Conservation (phyloP, 2,329 filamentous ascomycete species). For the Sphaerulina vaccinii region DNA sequence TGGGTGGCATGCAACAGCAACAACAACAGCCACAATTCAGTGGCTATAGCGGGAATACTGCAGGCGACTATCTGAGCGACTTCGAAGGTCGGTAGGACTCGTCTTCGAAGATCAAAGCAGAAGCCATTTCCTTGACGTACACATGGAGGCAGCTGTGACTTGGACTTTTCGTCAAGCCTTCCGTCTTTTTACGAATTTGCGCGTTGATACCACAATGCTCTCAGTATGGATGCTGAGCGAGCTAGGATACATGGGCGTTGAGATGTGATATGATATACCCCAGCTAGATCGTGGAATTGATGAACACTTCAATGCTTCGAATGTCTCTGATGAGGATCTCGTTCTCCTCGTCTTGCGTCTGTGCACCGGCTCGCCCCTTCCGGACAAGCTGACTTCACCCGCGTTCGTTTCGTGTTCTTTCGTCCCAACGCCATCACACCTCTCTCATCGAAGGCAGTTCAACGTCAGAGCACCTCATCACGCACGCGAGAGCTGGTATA, state of each 20-base stretch:
- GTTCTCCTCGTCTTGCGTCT: not conserved
- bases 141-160: not conserved
- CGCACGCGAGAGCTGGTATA: too few species aligned
- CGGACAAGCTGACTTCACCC: too few species aligned
- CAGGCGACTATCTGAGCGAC: constrained; percentile 35
- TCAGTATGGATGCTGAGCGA: constrained; percentile 5
- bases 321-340: too few species aligned
- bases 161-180: not conserved
- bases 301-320: not conserved
- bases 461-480: too few species aligned
- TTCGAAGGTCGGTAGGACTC: constrained; percentile 35
- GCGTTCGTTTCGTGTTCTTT: not conserved
- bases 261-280: constrained; percentile 8
- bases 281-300: constrained; percentile 6
- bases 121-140: not conserved
- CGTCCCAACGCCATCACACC: not conserved
- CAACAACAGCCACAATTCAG: constrained; percentile 16
- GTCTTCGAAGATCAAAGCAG: not conserved
- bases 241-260: constrained; percentile 7
- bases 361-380: too few species aligned
- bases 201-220: constrained; percentile 12
- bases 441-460: too few species aligned
- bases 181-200: not conserved
- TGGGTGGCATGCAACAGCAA: constrained; percentile 25
- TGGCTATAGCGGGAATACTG: constrained; percentile 20